Evolutionary conservation across 257 asterid species (phyloP).

Genomic region (Gentiana dahurica): DNA sequence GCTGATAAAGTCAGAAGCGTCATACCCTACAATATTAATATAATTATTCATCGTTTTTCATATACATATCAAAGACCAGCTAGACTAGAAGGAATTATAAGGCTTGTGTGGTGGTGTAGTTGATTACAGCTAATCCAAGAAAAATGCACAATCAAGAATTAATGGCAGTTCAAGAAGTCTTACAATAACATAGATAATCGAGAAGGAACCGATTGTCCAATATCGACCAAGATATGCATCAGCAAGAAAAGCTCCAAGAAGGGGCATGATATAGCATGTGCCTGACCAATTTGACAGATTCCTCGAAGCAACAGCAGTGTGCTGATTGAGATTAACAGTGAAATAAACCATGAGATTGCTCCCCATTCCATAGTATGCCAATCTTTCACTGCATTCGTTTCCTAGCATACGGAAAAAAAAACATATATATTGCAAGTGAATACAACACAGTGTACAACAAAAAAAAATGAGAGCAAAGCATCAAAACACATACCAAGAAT

Average conservation of each 20-base stretch:
- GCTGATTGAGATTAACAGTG: conserved; percentile 21
- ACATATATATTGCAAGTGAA: neutral
- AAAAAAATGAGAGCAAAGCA: neutral
- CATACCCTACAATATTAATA: conserved; percentile 22
- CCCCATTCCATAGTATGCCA: conserved; percentile 36
- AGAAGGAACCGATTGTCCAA: conserved; percentile 33
- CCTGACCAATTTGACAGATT: conserved; percentile 32
- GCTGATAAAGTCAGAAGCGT: conserved; percentile 29
- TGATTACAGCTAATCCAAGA: neutral
- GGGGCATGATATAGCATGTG: conserved; percentile 30
- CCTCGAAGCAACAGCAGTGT: conserved; percentile 23
- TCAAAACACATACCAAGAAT: conserved; percentile 19
- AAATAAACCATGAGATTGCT: conserved; percentile 23
- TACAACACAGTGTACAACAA: neutral
- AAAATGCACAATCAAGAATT: neutral
- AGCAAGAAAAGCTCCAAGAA: conserved; percentile 31
- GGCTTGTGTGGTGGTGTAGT: no score
- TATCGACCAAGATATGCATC: conserved; percentile 37
- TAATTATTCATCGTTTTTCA: neutral
- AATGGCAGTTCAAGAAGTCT: neutral
- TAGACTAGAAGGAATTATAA: neutral
- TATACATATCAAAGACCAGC: neutral
- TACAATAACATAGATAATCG: conserved; percentile 26
- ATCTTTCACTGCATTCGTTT: conserved; percentile 29
- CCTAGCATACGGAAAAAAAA: conserved; percentile 7